Percentiles rank a stretch among this genome's conserved stretches.
These are phyloP conservation scores for Aspergillus transmontanensis DNA, from an alignment of 2,329 filamentous ascomycete species.

Conservation along the genomic window DNA sequence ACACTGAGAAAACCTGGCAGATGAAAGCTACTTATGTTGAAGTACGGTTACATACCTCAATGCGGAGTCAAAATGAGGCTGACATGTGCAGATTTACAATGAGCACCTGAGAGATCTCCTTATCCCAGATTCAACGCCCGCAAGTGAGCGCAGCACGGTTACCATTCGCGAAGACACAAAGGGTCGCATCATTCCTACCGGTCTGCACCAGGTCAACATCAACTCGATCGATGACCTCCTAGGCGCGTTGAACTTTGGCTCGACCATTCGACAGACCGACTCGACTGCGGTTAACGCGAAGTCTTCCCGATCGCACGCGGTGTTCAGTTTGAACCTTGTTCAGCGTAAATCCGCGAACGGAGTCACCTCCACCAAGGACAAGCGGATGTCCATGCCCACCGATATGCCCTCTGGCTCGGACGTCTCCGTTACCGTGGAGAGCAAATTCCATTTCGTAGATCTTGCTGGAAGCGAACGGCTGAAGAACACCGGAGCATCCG, in stretches of 20 bases:
- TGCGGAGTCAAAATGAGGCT: constrained; percentile 1
- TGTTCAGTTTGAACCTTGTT: constrained; percentile 92
- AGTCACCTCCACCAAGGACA: constrained; percentile 65
- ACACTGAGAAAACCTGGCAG: constrained; percentile 76
- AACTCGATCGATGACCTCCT: constrained; percentile 91
- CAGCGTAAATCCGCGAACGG: constrained; percentile 64
- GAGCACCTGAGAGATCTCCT: constrained; percentile 91
- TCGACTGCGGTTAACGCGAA: constrained; percentile 96
- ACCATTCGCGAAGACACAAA: constrained; percentile 92
- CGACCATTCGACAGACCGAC: constrained; percentile 92
- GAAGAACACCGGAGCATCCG: constrained; percentile 95
- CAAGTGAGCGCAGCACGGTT: constrained; percentile 74
- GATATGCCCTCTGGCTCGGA: constrained; percentile 71
- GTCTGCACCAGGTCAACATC: constrained; percentile 82
- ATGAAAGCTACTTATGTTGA: constrained; percentile 90
- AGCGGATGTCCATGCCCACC: constrained; percentile 81
- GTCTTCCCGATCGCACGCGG: constrained; percentile 94
- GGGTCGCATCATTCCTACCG: constrained; percentile 91
- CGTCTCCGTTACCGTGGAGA: constrained; percentile 80
- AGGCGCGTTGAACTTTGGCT: constrained; percentile 87
- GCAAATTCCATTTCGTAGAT: constrained; percentile 98
- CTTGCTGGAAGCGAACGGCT: constrained; percentile 92
- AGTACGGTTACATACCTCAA: constrained; percentile 38
- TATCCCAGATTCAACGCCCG: constrained; percentile 71
- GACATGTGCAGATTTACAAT: constrained; percentile 77